Evolutionary conservation across 2,329 filamentous ascomycete species (phyloP), one percentile per base, ranked within the genome.

Genomic region (Aspergillus flavus): DNA sequence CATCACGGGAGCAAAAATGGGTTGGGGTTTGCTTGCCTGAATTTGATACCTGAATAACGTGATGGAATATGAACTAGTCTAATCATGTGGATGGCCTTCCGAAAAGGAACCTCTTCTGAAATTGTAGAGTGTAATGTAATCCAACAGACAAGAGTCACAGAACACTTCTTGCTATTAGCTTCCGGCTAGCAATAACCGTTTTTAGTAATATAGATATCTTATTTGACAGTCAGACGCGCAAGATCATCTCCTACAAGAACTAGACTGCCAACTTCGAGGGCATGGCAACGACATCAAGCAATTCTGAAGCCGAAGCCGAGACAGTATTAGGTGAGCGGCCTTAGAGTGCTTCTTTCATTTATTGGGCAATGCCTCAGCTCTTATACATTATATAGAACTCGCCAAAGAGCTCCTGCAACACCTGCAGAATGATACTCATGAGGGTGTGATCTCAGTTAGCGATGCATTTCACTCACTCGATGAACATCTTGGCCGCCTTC

Each of bases 371-470:
- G 26, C 26, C 28, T 32, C 28, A n/a, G 32, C 2, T 6, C 48
- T 52, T 19, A 34, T 4, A 9, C 6, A 19, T 11, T 21, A 21
- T 9, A n/a, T 7, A 77, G 75, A 64, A 9, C 72, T 75, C 50
- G 66, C 70, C 43, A 36, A 39, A 23, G 64, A 71, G 30, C 53
- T 74, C 41, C 66, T 69, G 26, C 50, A 41, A 19, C 53, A 48
- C 23, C 52, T 63, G n/a, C 57, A 61, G 14, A 21, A 59, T 4
- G 45, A 59, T 32, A 46, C 56, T 9, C 16, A 57, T 54, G 45
- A 60, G 2, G 21, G 36, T 14, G 53, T 60, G 34, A 23, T 50
- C 30, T 30, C 63, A 4, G 46, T 56, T 30, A 43, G 43, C 21
- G 41, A 68, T 39, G 62, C 32, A 1, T 12, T 59, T 2, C 19